Evolutionary conservation across 495 filamentous ascomycete species (phyloP).

Genomic region (Aspergillus campestris): DNA sequence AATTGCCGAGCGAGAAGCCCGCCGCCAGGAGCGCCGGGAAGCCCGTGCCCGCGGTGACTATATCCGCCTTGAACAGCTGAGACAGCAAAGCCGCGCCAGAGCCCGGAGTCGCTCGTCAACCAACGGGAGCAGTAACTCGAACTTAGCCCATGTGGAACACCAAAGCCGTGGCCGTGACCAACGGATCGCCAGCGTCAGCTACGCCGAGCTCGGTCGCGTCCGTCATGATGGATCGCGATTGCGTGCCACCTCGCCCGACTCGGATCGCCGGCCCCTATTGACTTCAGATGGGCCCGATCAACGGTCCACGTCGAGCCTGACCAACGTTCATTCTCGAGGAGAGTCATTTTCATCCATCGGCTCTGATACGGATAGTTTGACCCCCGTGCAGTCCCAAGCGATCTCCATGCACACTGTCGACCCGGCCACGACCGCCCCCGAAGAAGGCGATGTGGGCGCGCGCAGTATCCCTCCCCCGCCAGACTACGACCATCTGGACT

Average conservation of each 20-base stretch:
- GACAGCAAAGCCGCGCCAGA: conserved; percentile 28
- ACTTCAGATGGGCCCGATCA: conserved; percentile 23
- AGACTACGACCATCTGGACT: conserved; percentile 39
- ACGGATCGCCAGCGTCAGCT: conserved; percentile 74
- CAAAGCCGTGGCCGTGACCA: conserved; percentile 60
- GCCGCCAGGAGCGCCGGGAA: conserved; percentile 54
- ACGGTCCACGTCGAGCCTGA: conserved; percentile 18
- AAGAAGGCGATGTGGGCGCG: conserved; percentile 30
- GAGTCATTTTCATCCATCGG: conserved; percentile 29
- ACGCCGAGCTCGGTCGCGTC: conserved; percentile 77
- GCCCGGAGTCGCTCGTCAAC: conserved; percentile 18
- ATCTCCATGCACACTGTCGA: conserved; percentile 17
- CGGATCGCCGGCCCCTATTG: conserved; percentile 65
- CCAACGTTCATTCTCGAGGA: conserved; percentile 22
- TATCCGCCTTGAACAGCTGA: conserved; percentile 53
- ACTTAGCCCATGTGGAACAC: conserved; percentile 45
- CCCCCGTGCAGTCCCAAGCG: conserved; percentile 14
- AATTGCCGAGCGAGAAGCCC: conserved; percentile 65
- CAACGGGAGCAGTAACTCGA: conserved; percentile 21
- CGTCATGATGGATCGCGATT: conserved; percentile 83
- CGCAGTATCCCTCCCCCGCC: conserved; percentile 35
- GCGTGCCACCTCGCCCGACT: conserved; percentile 71
- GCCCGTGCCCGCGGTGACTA: conserved; percentile 63
- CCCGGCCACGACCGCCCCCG: conserved; percentile 13
- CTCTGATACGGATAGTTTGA: conserved; percentile 24